Conservation (phyloP, 2,329 filamentous ascomycete species). For the Ophiostoma perfectum region DNA sequence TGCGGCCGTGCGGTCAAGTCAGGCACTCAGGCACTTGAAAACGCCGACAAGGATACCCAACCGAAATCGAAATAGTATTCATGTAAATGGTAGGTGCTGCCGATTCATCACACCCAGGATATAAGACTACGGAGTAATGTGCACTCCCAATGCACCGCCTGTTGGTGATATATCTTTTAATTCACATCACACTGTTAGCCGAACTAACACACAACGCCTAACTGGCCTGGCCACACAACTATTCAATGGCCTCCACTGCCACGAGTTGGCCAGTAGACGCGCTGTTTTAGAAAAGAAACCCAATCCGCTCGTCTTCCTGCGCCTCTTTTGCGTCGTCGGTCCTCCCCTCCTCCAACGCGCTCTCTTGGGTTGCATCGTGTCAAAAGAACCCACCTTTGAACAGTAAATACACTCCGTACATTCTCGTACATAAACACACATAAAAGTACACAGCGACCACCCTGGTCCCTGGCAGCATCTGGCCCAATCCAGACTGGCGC, state of each 20-base stretch:
- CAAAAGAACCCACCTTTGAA: neutral
- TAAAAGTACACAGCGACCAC: neutral
- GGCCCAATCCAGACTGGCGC: slow-evolving; percentile 7
- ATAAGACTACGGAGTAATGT: too few relatives aligned
- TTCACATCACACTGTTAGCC: too few relatives aligned
- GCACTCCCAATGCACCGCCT: too few relatives aligned
- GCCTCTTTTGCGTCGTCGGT: too few relatives aligned
- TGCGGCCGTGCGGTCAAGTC: too few relatives aligned
- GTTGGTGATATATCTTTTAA: too few relatives aligned
- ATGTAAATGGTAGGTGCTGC: too few relatives aligned
- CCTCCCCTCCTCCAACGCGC: neutral
- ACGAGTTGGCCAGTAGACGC: neutral
- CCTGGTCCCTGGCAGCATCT: slow-evolving; percentile 7
- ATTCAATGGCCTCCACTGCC: neutral
- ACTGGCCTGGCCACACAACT: neutral
- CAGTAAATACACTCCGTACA: neutral
- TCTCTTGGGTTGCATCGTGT: slow-evolving; percentile 20
- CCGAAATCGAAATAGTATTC: too few relatives aligned
- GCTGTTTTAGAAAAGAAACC: neutral
- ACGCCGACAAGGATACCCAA: too few relatives aligned
- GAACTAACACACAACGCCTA: neutral
- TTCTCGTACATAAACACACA: neutral
- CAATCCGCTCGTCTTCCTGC: neutral
- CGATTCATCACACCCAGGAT: too few relatives aligned
- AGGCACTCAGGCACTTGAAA: too few relatives aligned